phyloP scores from a whole-genome alignment of 768 basidiomycete genomes.

The Lactifluus subvellereus region DNA sequence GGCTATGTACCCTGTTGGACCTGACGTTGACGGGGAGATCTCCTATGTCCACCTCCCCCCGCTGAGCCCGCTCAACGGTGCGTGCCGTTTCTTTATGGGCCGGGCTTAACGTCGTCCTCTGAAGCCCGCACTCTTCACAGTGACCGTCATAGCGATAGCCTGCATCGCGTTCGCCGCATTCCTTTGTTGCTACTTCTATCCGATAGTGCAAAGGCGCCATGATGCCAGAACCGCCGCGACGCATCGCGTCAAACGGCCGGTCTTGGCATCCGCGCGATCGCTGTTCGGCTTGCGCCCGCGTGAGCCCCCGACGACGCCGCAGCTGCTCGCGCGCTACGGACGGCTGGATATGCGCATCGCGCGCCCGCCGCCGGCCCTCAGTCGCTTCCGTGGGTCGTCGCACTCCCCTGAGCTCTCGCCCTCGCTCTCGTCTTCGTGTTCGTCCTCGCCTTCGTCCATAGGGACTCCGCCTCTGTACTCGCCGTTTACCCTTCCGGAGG shows the following conservation, averaged over 20 bases:
- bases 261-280: conserved; percentile 5
- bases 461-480: conserved; percentile 1
- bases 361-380: conserved; percentile 11
- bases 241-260: not conserved
- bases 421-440: not conserved
- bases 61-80: conserved; percentile 14
- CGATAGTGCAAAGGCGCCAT: not conserved
- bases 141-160: conserved; percentile 1
- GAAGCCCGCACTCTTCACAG: not conserved
- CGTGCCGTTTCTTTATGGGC: not conserved
- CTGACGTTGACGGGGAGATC: conserved; percentile 7
- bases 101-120: not conserved
- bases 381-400: not conserved
- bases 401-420: not conserved
- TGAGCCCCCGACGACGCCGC: not conserved
- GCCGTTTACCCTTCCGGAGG: not conserved
- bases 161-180: conserved; percentile 11
- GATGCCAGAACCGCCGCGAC: not conserved
- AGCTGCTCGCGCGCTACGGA: conserved; percentile 15
- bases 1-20: conserved; percentile 14
- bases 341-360: conserved; percentile 13
- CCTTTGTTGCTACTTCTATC: conserved; percentile 20
- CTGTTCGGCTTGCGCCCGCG: not conserved
- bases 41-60: conserved; percentile 14
- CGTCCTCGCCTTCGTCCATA: not conserved